A percentile compares a stretch with the other conserved stretches of the same genome.
Conservation (phyloP, 2,329 filamentous ascomycete species). For the Fusarium sp. region DNA sequence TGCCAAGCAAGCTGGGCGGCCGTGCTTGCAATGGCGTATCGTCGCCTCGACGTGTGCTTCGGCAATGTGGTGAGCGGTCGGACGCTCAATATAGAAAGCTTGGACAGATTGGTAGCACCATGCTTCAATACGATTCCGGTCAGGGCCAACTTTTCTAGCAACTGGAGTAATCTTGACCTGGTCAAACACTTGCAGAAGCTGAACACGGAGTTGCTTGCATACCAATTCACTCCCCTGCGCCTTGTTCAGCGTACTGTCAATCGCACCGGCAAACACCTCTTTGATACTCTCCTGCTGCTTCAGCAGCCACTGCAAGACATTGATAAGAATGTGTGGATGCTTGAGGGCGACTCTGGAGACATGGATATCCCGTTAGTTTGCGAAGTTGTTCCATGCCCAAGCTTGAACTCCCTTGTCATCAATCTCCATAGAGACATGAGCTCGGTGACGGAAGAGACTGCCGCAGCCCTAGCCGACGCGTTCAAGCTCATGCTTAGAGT, state of each 20-base stretch:
- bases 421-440: slow-evolving; percentile 75
- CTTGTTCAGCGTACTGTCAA: slow-evolving; percentile 72
- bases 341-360: slow-evolving; percentile 70
- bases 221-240: slow-evolving; percentile 83
- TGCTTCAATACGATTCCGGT: slow-evolving; percentile 93
- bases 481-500: slow-evolving; percentile 52
- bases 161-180: slow-evolving; percentile 69
- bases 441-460: slow-evolving; percentile 50
- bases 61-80: slow-evolving; percentile 89
- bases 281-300: slow-evolving; percentile 86
- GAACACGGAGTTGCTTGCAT: slow-evolving; percentile 74
- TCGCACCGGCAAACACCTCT: slow-evolving; percentile 70
- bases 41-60: slow-evolving; percentile 81
- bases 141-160: slow-evolving; percentile 68
- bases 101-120: slow-evolving; percentile 85
- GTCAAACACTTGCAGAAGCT: slow-evolving; percentile 72
- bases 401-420: slow-evolving; percentile 68
- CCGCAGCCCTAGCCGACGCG: slow-evolving; percentile 48
- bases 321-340: slow-evolving; percentile 69
- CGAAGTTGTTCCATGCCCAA: slow-evolving; percentile 75
- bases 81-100: slow-evolving; percentile 73
- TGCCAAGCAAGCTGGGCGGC: slow-evolving; percentile 83
- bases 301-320: slow-evolving; percentile 76
- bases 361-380: slow-evolving; percentile 87
- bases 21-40: slow-evolving; percentile 71